phyloP scores from a whole-genome alignment of 495 filamentous ascomycete genomes.

The Hypomontagnella monticulosa region DNA sequence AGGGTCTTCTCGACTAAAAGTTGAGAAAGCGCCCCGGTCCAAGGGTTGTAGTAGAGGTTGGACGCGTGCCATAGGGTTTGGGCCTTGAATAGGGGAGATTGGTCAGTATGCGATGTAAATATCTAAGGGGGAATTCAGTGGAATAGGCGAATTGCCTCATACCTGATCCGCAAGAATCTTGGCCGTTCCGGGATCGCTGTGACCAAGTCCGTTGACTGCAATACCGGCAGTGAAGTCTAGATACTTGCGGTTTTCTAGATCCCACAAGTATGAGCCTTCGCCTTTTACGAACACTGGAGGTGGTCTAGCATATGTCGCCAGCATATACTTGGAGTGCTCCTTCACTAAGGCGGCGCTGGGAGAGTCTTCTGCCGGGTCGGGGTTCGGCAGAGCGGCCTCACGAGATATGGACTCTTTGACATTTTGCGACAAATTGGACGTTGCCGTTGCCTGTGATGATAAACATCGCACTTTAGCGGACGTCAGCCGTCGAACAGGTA shows the following conservation, averaged over 20 bases:
- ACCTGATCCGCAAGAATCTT: slow-evolving; percentile 79
- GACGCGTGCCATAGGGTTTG: slow-evolving; percentile 86
- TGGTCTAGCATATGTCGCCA: slow-evolving; percentile 94
- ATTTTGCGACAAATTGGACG: slow-evolving; percentile 37
- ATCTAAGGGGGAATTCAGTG: background rate
- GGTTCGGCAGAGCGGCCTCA: slow-evolving; percentile 71
- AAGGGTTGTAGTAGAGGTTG: slow-evolving; percentile 95
- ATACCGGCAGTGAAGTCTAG: slow-evolving; percentile 96
- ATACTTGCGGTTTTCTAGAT: slow-evolving; percentile 87
- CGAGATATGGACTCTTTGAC: slow-evolving; percentile 45
- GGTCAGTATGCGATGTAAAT: slow-evolving; percentile 7
- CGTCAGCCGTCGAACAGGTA: slow-evolving; percentile 26
- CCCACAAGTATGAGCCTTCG: slow-evolving; percentile 86
- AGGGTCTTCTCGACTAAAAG: slow-evolving; percentile 82
- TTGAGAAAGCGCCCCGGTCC: slow-evolving; percentile 87
- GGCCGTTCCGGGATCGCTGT: slow-evolving; percentile 78
- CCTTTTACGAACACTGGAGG: slow-evolving; percentile 88
- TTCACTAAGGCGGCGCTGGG: slow-evolving; percentile 75
- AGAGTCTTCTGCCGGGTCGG: slow-evolving; percentile 83
- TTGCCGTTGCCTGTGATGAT: slow-evolving; percentile 32
- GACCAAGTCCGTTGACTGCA: slow-evolving; percentile 91
- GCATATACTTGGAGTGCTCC: slow-evolving; percentile 84
- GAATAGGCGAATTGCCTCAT: slow-evolving; percentile 15
- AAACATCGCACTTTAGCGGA: slow-evolving; percentile 19
- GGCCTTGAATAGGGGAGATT: slow-evolving; percentile 56